phyloP scores from a whole-genome alignment of 495 filamentous ascomycete species.

The Tuber calosporum region DNA sequence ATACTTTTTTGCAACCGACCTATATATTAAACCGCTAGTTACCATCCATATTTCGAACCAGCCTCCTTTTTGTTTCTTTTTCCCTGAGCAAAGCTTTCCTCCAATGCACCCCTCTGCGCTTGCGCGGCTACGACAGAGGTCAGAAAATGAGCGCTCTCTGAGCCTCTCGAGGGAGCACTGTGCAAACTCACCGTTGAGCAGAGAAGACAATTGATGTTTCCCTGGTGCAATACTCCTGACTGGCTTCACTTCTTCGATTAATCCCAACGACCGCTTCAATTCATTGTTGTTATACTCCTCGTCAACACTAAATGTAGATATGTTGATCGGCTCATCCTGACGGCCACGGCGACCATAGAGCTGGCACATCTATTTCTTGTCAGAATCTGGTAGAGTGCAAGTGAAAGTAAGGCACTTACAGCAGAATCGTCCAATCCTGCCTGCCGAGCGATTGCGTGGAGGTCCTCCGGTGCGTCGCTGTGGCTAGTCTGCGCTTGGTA shows the following conservation, averaged over 20 bases:
- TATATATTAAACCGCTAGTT: slow-evolving; percentile 1
- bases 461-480: slow-evolving; percentile 22
- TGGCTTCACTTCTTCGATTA: slow-evolving; percentile 39
- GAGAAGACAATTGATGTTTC: slow-evolving; percentile 39
- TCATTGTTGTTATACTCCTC: slow-evolving; percentile 42
- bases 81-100: slow-evolving; percentile 39
- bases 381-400: not conserved
- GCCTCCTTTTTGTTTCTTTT: slow-evolving; percentile 41
- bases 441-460: slow-evolving; percentile 33
- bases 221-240: slow-evolving; percentile 40
- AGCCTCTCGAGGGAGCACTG: not conserved
- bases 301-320: slow-evolving; percentile 41
- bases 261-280: slow-evolving; percentile 30
- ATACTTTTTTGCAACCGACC: not conserved
- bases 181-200: slow-evolving; percentile 35
- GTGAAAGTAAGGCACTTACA: slow-evolving; percentile 16
- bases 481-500: not conserved
- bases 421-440: slow-evolving; percentile 36
- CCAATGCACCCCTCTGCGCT: slow-evolving; percentile 40
- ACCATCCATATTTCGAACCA: slow-evolving; percentile 42
- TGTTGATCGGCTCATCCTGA: slow-evolving; percentile 29
- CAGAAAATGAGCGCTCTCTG: not conserved
- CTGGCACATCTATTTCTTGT: slow-evolving; percentile 37
- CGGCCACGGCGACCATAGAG: slow-evolving; percentile 40
- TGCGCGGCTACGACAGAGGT: slow-evolving; percentile 30